A percentile compares a stretch with the other conserved stretches of the same genome.
These are phyloP conservation scores for Beauveria sp. DNA, from an alignment of 2,329 filamentous ascomycete species.

Conservation along the genomic window DNA sequence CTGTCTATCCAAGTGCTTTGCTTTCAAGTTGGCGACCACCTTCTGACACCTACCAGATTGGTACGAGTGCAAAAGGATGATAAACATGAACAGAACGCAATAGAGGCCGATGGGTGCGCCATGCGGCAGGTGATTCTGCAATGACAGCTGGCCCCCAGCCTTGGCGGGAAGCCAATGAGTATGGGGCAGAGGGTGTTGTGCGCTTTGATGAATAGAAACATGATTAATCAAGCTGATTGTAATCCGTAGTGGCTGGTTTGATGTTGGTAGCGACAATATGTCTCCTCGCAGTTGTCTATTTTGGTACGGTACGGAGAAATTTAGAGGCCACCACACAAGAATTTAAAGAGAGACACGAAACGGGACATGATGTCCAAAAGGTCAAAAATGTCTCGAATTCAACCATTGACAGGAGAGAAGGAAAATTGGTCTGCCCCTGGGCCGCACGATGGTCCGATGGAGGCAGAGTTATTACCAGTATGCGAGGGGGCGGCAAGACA, in stretches of 20 bases:
- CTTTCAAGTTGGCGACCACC: not conserved
- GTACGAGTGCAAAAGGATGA: not conserved
- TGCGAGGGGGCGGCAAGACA: conserved; percentile 9
- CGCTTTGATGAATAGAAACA: not conserved
- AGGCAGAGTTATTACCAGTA: not conserved
- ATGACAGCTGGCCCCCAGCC: not conserved
- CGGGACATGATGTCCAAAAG: not conserved
- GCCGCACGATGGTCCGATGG: not conserved
- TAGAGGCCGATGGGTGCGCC: not conserved
- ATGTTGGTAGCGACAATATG: no score
- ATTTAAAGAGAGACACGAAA: not conserved
- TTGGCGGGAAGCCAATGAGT: not conserved
- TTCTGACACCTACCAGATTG: not conserved
- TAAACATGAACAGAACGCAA: not conserved
- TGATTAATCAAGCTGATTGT: not conserved
- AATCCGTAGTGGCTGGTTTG: no score
- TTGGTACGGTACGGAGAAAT: no score
- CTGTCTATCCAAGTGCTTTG: not conserved
- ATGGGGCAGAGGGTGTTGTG: not conserved
- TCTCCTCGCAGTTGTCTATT: no score
- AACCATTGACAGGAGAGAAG: not conserved
- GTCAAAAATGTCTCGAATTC: not conserved
- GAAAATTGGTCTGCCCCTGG: not conserved
- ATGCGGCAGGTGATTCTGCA: not conserved
- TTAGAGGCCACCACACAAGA: not conserved